Base-by-base conservation (phyloP, 2,329 filamentous ascomycete species). In the Aspergillus caelatus region DNA sequence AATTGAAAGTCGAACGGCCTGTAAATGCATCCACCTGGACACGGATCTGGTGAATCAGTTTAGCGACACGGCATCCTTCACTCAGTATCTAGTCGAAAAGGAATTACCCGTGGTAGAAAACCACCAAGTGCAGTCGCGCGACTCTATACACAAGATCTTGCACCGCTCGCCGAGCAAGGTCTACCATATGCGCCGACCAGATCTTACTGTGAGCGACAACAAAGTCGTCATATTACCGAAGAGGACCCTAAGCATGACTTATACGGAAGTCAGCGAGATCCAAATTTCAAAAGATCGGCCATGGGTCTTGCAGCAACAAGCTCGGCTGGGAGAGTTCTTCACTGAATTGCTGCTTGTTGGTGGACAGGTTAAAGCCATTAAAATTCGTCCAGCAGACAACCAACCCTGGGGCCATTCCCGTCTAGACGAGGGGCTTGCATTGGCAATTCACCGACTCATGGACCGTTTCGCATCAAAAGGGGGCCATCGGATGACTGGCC, bases 241-340 rank as follows among this genome's bases (percentile, higher is more conserved):
- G 6, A 63, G 76, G 0, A 84, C 85, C 0, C 69, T 80, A 2
- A 75, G 77, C 12, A 81, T 86, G 63, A 92, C 89, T 0, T 80
- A 81, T 52, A 71, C 76, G 0, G 82, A 89, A 67, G 74, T 92
- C 30, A 80, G 81, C 16, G 76, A 79, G 19, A 80, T 93, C 16
- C 78, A 74, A 1, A 85, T 90, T 48, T 86, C 85, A 2, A 75
- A 80, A 14, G 72, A 82, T 0, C 79, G 81, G 2, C 85, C 89
- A 0, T 92, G 88, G 84, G 82, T 92, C 63, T 73, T 93, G 28
- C 90, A 94, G 71, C 87, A 92, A 71, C 91, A 85, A 73, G 85
- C 91, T 65, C 81, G 83, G 0, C 84, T 86, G 0, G 80, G 82
- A 0, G 90, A 93, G 73, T 93, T 88, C 72, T 91, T 89, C 75